Evolutionary conservation across 805 yeast species (phyloP), one percentile per base, ranked within the genome.

Genomic region (Crinitomyces ghanaensis): DNA sequence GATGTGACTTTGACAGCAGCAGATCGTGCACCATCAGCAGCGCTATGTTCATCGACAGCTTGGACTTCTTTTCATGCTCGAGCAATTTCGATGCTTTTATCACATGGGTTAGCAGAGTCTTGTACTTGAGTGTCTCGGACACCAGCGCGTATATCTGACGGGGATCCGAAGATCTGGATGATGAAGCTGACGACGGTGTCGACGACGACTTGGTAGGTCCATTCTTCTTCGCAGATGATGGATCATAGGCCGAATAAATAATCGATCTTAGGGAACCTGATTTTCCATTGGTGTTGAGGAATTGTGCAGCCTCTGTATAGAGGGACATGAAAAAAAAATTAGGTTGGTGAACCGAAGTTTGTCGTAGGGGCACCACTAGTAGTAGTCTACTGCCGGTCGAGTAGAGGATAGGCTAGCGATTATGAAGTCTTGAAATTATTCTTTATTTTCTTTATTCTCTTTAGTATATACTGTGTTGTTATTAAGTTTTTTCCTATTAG

Each of bases 121-220:
- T 74, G 54, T 76, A 82, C 50, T 70, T 75, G 49, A 84, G 59
- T 1, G 95, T 73, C 3, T 93, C 80, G 20, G 74, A 65, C 16
- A 85, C 84, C 18, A 88, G 59, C 0, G 96, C 98, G 61, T 66
- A 84, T 2, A 86, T 59, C 50, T 88, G 95, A 48, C 80, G 82
- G 1, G 96, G 93, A 38, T 84, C 72, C 0, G 75, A 61, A 47
- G 68, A 62, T n/a, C n/a, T n/a, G n/a, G n/a, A n/a, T n/a, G n/a
- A n/a, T n/a, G n/a, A n/a, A n/a, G n/a, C n/a, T n/a, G n/a, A n/a
- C n/a, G n/a, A n/a, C n/a, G n/a, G n/a, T n/a, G n/a, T n/a, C n/a
- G n/a, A n/a, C n/a, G n/a, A n/a, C n/a, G n/a, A n/a, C 36, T 77
- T 52, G 45, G 62, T 63, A 35, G 61, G 63, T 28, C 54, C 56